These are phyloP conservation scores for Moesziomyces sp. DNA, from an alignment of 1,284 basidiomycete species.

Conservation along the genomic window DNA sequence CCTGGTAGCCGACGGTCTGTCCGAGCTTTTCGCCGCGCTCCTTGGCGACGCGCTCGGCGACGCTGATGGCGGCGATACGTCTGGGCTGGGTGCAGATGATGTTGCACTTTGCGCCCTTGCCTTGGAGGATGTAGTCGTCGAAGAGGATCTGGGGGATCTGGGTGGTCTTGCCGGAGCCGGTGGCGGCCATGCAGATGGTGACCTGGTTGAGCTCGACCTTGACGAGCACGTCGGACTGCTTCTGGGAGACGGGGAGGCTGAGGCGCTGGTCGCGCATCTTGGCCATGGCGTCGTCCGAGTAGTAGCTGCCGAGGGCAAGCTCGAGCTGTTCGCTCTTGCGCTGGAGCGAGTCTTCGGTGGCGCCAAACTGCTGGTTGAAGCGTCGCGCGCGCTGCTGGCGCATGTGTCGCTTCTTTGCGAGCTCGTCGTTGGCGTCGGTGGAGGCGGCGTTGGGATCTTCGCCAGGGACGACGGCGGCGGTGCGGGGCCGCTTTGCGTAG, in stretches of 20 bases:
- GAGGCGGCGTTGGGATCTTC: constrained; percentile 58
- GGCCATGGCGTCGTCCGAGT: constrained; percentile 75
- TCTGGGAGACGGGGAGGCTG: constrained; percentile 75
- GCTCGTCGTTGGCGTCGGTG: constrained; percentile 54
- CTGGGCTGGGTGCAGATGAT: constrained; percentile 94
- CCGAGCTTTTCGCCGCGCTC: constrained; percentile 85
- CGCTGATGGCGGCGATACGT: constrained; percentile 89
- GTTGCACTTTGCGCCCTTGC: constrained; percentile 86
- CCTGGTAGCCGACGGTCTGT: constrained; percentile 85
- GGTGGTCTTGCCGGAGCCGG: constrained; percentile 95
- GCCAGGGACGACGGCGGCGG: constrained; percentile 39
- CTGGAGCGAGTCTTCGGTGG: constrained; percentile 61
- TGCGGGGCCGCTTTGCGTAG: constrained; percentile 62
- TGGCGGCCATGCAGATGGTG: constrained; percentile 92
- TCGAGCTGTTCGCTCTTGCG: constrained; percentile 76
- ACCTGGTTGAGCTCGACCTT: constrained; percentile 84
- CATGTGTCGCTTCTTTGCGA: constrained; percentile 39
- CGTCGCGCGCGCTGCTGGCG: constrained; percentile 33
- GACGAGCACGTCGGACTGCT: constrained; percentile 66
- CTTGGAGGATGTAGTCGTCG: constrained; percentile 82
- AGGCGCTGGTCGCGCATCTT: constrained; percentile 78
- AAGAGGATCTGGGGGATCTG: constrained; percentile 93
- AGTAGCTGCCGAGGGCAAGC: constrained; percentile 75
- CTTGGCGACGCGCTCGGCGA: constrained; percentile 89
- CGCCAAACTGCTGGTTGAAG: constrained; percentile 40